A percentile compares a stretch with the other conserved stretches of the same genome.
phyloP scores from a whole-genome alignment of 805 yeast genomes.

The Zygoascus ofunaensis region DNA sequence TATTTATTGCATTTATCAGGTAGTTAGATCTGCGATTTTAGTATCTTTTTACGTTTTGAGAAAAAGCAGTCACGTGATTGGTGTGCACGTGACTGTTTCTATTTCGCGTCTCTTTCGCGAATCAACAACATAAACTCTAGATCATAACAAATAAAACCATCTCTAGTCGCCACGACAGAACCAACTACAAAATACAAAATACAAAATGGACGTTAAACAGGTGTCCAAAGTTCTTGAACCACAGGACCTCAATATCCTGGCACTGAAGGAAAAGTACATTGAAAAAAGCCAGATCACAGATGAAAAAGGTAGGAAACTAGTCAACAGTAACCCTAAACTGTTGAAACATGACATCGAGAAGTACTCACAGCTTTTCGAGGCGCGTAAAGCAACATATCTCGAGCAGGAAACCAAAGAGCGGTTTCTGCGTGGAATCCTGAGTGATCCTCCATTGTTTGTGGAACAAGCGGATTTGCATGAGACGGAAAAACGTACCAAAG shows the following conservation, averaged over 20 bases:
- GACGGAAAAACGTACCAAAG: slow-evolving; percentile 23
- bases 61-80: too few species aligned
- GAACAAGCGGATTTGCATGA: slow-evolving; percentile 30
- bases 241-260: slow-evolving; percentile 9
- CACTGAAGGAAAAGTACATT: slow-evolving; percentile 9
- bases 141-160: too few species aligned
- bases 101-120: too few species aligned
- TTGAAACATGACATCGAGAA: slow-evolving; percentile 13
- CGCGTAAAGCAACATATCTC: slow-evolving; percentile 53
- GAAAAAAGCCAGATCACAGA: slow-evolving; percentile 6
- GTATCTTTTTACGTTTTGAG: too few species aligned
- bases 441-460: slow-evolving; percentile 24
- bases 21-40: too few species aligned
- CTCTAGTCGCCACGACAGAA: too few species aligned
- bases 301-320: slow-evolving; percentile 6
- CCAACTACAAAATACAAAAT: too few species aligned
- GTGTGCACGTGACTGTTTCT: too few species aligned
- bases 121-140: too few species aligned
- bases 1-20: too few species aligned
- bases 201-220: too few species aligned
- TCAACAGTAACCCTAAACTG: slow-evolving; percentile 16
- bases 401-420: slow-evolving; percentile 68
- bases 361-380: slow-evolving; percentile 32
- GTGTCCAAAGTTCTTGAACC: too few species aligned
- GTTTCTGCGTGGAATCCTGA: slow-evolving; percentile 46